Percentiles rank a stretch among this genome's conserved stretches.
phyloP scores from a whole-genome alignment of 164 flowering plant species.

The Vitis cinerea region DNA sequence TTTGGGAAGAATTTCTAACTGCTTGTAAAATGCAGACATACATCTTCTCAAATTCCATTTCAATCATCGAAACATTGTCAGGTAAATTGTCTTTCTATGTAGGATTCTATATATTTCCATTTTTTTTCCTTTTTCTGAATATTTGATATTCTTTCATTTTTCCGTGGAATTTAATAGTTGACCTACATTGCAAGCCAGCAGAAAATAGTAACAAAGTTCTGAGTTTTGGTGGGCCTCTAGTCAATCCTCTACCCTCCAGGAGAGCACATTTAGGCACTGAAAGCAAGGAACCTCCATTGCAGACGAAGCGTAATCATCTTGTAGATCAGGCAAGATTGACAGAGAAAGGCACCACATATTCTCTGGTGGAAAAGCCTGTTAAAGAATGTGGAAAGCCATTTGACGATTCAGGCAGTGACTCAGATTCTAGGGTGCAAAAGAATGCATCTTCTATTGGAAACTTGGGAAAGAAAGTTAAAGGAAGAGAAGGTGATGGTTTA shows the following conservation, averaged over 20 bases:
- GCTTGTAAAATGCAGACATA: constrained; percentile 69
- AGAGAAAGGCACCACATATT: constrained; percentile 23
- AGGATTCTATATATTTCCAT: neutral
- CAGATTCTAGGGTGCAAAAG: constrained; percentile 30
- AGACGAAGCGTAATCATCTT: constrained; percentile 32
- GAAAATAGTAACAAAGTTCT: constrained; percentile 36
- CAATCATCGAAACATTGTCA: constrained; percentile 80
- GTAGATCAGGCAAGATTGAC: constrained; percentile 36
- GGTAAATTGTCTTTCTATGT: constrained; percentile 42
- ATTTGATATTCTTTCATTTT: constrained; percentile 10
- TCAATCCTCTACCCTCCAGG: constrained; percentile 26
- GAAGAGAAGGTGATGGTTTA: constrained; percentile 24
- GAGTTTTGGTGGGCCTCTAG: constrained; percentile 19
- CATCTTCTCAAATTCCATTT: constrained; percentile 76
- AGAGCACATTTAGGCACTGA: constrained; percentile 31
- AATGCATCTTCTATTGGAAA: constrained; percentile 22
- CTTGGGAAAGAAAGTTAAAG: constrained; percentile 28
- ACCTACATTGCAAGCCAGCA: constrained; percentile 48
- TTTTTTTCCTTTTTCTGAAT: constrained; percentile 1
- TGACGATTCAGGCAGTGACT: constrained; percentile 47
- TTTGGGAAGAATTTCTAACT: constrained; percentile 1
- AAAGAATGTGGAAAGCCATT: constrained; percentile 31
- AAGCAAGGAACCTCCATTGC: constrained; percentile 35
- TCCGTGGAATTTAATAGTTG: constrained; percentile 41
- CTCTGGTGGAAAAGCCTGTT: constrained; percentile 28